Conservation (phyloP, 2,329 filamentous ascomycete genomes). For the Pseudopyricularia javanii region DNA sequence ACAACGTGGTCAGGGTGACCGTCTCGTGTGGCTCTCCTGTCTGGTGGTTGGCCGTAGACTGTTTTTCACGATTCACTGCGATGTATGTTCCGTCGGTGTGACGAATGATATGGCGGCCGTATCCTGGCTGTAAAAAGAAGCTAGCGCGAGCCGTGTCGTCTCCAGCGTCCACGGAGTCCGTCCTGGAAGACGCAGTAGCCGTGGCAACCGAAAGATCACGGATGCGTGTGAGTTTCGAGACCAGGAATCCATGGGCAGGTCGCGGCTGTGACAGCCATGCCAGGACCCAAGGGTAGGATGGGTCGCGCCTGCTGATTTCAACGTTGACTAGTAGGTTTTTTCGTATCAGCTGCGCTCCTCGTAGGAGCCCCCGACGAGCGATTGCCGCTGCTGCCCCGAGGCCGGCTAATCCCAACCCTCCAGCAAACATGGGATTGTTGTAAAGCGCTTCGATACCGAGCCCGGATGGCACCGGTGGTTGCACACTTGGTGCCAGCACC, state of each 20-base stretch:
- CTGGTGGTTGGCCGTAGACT: constrained; percentile 66
- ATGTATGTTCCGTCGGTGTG: constrained; percentile 75
- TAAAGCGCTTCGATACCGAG: constrained; percentile 45
- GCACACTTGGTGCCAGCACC: background rate
- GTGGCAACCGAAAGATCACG: constrained; percentile 48
- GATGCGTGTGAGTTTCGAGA: constrained; percentile 44
- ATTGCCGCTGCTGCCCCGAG: constrained; percentile 73
- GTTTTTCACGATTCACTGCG: constrained; percentile 74
- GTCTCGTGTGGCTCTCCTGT: constrained; percentile 91
- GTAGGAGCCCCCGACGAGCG: constrained; percentile 63
- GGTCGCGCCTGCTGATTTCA: constrained; percentile 88
- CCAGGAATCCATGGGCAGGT: constrained; percentile 45
- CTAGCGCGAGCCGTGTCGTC: constrained; percentile 58
- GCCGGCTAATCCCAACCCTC: constrained; percentile 82
- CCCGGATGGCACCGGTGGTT: constrained; percentile 5
- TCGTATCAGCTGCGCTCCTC: constrained; percentile 61
- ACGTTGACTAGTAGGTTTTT: constrained; percentile 86
- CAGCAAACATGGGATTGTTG: constrained; percentile 51
- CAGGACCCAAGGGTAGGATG: constrained; percentile 87
- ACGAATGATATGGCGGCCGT: constrained; percentile 76
- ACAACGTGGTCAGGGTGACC: constrained; percentile 81
- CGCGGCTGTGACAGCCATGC: constrained; percentile 88
- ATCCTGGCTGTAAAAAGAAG: constrained; percentile 84
- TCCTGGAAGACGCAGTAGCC: constrained; percentile 22
- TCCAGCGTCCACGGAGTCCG: constrained; percentile 21